Conservation (phyloP, 1,284 basidiomycete genomes). For the Gomphus bonarii region DNA sequence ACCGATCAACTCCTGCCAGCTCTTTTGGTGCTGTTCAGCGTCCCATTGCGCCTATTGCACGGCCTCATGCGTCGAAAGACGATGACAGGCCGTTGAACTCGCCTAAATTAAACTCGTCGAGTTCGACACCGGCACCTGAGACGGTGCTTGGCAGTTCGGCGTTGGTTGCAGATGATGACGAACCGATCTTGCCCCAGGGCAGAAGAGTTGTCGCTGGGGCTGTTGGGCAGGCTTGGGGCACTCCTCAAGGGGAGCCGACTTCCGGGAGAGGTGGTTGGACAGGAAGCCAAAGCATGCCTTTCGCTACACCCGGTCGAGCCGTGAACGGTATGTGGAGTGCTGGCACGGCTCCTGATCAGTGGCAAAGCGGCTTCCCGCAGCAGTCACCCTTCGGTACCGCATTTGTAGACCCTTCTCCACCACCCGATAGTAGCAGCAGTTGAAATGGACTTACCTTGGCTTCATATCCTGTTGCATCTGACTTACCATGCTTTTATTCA, state of each 20-base stretch:
- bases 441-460: not conserved
- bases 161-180: conserved; percentile 65
- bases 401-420: conserved; percentile 8
- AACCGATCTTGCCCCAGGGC: conserved; percentile 44
- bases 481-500: conserved; percentile 12
- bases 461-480: conserved; percentile 8
- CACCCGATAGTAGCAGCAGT: conserved; percentile 5
- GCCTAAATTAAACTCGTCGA: conserved; percentile 50
- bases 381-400: conserved; percentile 1
- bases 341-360: conserved; percentile 3
- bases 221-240: conserved; percentile 36
- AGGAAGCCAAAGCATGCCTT: conserved; percentile 3
- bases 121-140: conserved; percentile 63
- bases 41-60: conserved; percentile 30
- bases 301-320: conserved; percentile 1
- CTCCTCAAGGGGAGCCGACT: conserved; percentile 16
- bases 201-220: conserved; percentile 25
- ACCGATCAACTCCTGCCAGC: not conserved
- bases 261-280: conserved; percentile 2
- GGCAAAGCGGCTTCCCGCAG: conserved; percentile 6
- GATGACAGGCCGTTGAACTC: conserved; percentile 41
- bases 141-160: conserved; percentile 67
- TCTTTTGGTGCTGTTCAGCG: conserved; percentile 11
- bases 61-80: conserved; percentile 26
- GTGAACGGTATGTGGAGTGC: conserved; percentile 9